Conservation (phyloP, 1,139 yeast genomes). For the Torulaspora pretoriensis region DNA sequence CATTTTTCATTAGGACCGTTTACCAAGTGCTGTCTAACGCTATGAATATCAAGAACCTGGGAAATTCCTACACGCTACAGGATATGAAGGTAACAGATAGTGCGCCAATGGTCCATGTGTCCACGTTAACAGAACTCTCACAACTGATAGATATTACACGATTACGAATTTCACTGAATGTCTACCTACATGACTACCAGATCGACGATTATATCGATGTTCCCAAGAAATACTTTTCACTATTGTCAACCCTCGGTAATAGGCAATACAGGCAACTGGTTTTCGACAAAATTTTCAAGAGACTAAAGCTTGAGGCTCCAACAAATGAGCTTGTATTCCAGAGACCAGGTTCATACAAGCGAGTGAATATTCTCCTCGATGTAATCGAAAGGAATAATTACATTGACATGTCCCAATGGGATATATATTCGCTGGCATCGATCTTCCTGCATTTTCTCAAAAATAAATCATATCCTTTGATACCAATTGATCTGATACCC, state of each 20-base stretch:
- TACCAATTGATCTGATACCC: slow-evolving; percentile 43
- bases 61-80: slow-evolving; percentile 12
- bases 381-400: slow-evolving; percentile 52
- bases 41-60: slow-evolving; percentile 45
- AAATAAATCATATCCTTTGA: slow-evolving; percentile 45
- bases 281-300: slow-evolving; percentile 45
- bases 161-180: slow-evolving; percentile 70
- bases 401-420: slow-evolving; percentile 61
- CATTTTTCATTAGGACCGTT: slow-evolving; percentile 81
- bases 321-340: slow-evolving; percentile 50
- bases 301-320: slow-evolving; percentile 44
- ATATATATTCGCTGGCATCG: slow-evolving; percentile 54
- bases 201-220: slow-evolving; percentile 36
- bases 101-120: slow-evolving; percentile 27
- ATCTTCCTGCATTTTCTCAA: slow-evolving; percentile 47
- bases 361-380: slow-evolving; percentile 47
- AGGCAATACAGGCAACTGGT: slow-evolving; percentile 38
- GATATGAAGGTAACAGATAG: slow-evolving; percentile 12
- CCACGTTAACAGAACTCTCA: slow-evolving; percentile 58
- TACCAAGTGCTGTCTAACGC: slow-evolving; percentile 68
- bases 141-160: slow-evolving; percentile 66
- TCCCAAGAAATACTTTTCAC: slow-evolving; percentile 34
- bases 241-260: slow-evolving; percentile 32
- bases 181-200: slow-evolving; percentile 54
- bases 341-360: slow-evolving; percentile 54